These are phyloP conservation scores for Plenodomus tracheiphilus DNA, from an alignment of 2,329 filamentous ascomycete species.

Conservation along the genomic window DNA sequence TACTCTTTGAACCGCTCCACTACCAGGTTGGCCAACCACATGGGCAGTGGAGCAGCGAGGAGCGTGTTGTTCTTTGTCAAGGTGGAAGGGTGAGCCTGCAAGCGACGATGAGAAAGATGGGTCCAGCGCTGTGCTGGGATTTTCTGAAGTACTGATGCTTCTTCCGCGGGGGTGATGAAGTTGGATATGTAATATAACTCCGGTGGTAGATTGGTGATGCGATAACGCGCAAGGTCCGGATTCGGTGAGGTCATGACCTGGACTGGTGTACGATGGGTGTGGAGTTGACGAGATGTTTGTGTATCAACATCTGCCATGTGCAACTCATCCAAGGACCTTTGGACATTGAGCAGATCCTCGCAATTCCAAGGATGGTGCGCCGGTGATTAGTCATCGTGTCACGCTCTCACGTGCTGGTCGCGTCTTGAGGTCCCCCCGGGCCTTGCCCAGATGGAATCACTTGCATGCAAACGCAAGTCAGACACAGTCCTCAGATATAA, in stretches of 20 bases:
- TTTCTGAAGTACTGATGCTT: conserved; percentile 68
- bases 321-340: no score
- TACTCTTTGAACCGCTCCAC: conserved; percentile 58
- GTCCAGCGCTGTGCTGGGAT: conserved; percentile 71
- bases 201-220: conserved; percentile 61
- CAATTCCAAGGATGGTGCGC: neutral
- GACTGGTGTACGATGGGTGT: neutral
- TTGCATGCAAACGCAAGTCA: no score
- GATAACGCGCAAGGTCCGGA: conserved; percentile 16
- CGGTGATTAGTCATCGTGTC: neutral
- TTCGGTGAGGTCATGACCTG: neutral
- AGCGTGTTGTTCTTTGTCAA: conserved; percentile 73
- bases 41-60: conserved; percentile 71
- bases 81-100: conserved; percentile 88
- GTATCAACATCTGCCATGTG: no score
- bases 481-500: no score
- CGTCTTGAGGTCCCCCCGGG: no score
- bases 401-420: neutral
- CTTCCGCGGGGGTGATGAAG: conserved; percentile 79
- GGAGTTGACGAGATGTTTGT: neutral
- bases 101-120: conserved; percentile 79
- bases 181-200: conserved; percentile 82
- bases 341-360: no score
- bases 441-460: no score
- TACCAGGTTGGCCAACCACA: conserved; percentile 74